Conservation (phyloP, 2,329 filamentous ascomycete genomes). For the Elsinoe australis region DNA sequence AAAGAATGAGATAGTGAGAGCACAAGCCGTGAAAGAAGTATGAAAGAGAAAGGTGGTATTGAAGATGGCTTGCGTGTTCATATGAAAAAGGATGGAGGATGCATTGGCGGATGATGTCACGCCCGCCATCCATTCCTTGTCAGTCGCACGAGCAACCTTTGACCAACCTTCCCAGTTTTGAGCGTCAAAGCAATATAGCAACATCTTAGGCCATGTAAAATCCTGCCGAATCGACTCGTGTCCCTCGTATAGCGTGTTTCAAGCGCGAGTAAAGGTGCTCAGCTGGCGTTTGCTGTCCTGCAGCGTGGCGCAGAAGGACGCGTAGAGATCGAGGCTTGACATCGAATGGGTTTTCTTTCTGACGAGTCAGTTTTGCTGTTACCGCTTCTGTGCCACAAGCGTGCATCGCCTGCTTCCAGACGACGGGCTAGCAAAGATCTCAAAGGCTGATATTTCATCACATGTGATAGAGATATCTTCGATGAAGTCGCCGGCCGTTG, state of each 20-base stretch:
- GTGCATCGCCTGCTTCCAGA: not conserved
- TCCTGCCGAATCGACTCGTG: not conserved
- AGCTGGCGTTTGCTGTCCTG: conserved; percentile 11
- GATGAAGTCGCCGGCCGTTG: not conserved
- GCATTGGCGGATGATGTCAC: conserved; percentile 13
- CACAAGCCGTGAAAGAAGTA: not conserved
- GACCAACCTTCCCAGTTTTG: conserved; percentile 10
- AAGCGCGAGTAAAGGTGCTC: not conserved
- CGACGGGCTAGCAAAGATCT: too few relatives aligned
- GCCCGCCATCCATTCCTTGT: conserved; percentile 1
- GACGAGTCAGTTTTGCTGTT: not conserved
- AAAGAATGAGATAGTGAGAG: not conserved
- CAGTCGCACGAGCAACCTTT: too few relatives aligned
- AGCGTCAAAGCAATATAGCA: conserved; percentile 9
- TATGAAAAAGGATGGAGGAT: not conserved
- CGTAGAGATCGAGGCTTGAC: conserved; percentile 15
- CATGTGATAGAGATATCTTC: not conserved
- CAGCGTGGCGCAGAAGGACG: conserved; percentile 7
- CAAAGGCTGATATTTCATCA: not conserved
- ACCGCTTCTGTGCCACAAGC: not conserved
- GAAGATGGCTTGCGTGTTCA: conserved; percentile 9
- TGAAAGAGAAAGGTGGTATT: not conserved
- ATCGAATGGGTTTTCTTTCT: not conserved
- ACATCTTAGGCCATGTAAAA: not conserved
- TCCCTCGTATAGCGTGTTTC: conserved; percentile 15